Evolutionary conservation across 78 protist genomes (phyloP).

Genomic region (Cavenderia fasciculata): DNA sequence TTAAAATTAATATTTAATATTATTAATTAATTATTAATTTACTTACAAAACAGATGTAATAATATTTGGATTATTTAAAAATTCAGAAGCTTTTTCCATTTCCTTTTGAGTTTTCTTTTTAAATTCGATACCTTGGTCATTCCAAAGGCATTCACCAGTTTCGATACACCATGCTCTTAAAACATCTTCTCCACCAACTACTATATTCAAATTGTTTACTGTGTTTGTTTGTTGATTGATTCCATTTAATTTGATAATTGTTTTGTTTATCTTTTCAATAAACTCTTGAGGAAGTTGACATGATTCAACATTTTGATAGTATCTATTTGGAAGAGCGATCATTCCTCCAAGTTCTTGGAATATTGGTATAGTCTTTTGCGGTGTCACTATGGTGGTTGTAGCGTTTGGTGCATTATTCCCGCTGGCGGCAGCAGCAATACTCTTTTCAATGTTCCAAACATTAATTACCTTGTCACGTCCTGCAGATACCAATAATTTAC

Average conservation of each 20-base stretch:
- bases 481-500: constrained; percentile 44
- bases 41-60: constrained; percentile 22
- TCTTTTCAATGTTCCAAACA: constrained; percentile 59
- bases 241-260: constrained; percentile 5
- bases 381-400: not conserved
- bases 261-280: not conserved
- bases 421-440: constrained; percentile 14
- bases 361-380: constrained; percentile 53
- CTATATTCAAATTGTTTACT: constrained; percentile 29
- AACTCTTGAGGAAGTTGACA: not conserved
- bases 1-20: not conserved
- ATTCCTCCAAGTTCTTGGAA: constrained; percentile 60
- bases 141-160: constrained; percentile 72
- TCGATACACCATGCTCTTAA: constrained; percentile 76
- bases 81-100: not conserved
- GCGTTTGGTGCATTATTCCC: too few relatives aligned
- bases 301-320: too few relatives aligned
- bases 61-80: too few relatives aligned
- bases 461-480: constrained; percentile 75
- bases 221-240: not conserved
- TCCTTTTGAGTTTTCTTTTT: constrained; percentile 37
- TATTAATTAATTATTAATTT: not conserved
- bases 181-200: constrained; percentile 62
- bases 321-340: constrained; percentile 8
- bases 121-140: constrained; percentile 22